Evolutionary conservation across 177 flowering plant species (phyloP).

Genomic region (Vitis hybrid): DNA sequence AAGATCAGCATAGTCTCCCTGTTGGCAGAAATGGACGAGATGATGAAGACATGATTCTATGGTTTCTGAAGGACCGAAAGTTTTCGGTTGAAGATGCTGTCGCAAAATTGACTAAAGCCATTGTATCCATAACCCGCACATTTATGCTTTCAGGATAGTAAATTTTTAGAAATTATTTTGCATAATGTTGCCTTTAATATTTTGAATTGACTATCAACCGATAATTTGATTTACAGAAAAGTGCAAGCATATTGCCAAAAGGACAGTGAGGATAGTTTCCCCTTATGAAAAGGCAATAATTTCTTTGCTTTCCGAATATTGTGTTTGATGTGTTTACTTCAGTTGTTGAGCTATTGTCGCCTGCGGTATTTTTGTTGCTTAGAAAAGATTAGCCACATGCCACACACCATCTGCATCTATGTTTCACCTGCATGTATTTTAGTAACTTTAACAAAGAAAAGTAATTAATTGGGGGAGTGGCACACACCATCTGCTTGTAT

Average conservation of each 20-base stretch:
- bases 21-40: constrained; percentile 87
- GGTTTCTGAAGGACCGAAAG: constrained; percentile 88
- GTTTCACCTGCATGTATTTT: no score
- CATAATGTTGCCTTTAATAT: not conserved
- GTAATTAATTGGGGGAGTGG: no score
- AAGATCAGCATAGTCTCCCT: constrained; percentile 61
- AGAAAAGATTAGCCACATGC: no score
- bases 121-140: constrained; percentile 57
- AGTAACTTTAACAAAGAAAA: no score
- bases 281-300: not conserved
- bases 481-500: no score
- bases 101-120: constrained; percentile 74
- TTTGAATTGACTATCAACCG: not conserved
- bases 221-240: not conserved
- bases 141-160: constrained; percentile 6
- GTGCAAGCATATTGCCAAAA: not conserved
- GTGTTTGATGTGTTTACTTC: not conserved
- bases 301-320: not conserved
- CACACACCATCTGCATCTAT: no score
- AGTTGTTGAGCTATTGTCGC: no score
- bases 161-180: not conserved
- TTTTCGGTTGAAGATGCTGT: constrained; percentile 67
- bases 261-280: not conserved
- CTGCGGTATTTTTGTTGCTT: no score
- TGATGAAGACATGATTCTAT: constrained; percentile 87